phyloP scores from a whole-genome alignment of 2,329 filamentous ascomycete genomes.

The Balansia obtecta region DNA sequence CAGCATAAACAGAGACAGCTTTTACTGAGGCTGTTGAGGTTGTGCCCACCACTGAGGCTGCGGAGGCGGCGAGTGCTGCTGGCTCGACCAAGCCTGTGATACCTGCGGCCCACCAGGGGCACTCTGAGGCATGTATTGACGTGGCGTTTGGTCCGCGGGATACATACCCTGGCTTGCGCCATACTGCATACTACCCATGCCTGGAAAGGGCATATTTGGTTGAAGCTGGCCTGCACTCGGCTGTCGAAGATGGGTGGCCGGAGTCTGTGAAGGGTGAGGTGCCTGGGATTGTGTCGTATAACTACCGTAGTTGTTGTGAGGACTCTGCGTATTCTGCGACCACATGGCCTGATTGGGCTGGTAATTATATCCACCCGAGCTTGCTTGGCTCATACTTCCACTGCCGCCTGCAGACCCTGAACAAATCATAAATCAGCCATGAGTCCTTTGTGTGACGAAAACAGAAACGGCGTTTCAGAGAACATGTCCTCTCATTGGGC shows the following conservation, averaged over 20 bases:
- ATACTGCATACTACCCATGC: constrained; percentile 48
- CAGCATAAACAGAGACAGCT: not conserved
- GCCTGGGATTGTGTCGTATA: constrained; percentile 43
- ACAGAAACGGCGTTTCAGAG: too few species aligned
- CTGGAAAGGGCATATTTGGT: constrained; percentile 48
- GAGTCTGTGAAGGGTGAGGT: constrained; percentile 38
- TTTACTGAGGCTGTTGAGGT: constrained; percentile 32
- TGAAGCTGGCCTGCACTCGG: constrained; percentile 43
- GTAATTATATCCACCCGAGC: constrained; percentile 53
- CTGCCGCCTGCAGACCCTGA: constrained; percentile 38
- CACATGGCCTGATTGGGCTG: constrained; percentile 47
- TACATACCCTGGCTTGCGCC: constrained; percentile 46
- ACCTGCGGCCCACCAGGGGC: constrained; percentile 36
- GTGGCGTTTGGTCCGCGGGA: constrained; percentile 47
- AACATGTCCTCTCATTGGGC: too few species aligned
- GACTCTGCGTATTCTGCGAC: constrained; percentile 53
- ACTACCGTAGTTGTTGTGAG: constrained; percentile 41
- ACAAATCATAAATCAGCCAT: not conserved
- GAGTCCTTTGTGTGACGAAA: not conserved
- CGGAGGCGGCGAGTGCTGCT: constrained; percentile 51
- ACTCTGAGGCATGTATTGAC: constrained; percentile 56
- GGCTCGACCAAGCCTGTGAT: constrained; percentile 42
- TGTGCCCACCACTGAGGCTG: constrained; percentile 45
- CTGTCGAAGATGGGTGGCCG: constrained; percentile 49
- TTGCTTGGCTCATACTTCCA: constrained; percentile 36